These are phyloP conservation scores for Xylaria multiplex DNA, from an alignment of 2,329 filamentous ascomycete species.

Conservation along the genomic window DNA sequence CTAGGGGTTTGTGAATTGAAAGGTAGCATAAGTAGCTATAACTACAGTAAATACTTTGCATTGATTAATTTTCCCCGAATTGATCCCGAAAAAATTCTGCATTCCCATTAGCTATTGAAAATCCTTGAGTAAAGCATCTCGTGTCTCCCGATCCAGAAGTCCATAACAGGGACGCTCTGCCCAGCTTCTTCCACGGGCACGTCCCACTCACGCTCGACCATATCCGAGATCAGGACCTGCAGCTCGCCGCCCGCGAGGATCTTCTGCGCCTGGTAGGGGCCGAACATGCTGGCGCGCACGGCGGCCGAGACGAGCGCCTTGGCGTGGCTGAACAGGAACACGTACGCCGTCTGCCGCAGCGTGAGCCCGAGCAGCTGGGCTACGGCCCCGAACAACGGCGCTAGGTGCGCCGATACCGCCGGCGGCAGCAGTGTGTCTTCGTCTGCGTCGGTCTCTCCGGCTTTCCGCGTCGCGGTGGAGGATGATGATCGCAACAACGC, in stretches of 20 bases:
- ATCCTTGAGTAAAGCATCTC: constrained; percentile 86
- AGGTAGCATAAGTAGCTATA: not conserved
- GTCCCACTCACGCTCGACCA: constrained; percentile 69
- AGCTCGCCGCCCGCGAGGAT: constrained; percentile 71
- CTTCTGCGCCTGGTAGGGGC: constrained; percentile 81
- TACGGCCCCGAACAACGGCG: constrained; percentile 76
- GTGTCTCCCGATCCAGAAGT: constrained; percentile 84
- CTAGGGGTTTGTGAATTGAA: not conserved
- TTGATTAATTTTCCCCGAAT: not conserved
- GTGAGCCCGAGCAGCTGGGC: constrained; percentile 69
- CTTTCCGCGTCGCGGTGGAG: constrained; percentile 27
- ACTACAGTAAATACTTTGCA: not conserved
- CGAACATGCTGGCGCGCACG: constrained; percentile 80
- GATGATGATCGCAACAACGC: constrained; percentile 30
- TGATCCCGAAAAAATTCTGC: not conserved
- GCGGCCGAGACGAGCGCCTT: constrained; percentile 81
- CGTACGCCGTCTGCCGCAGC: constrained; percentile 72
- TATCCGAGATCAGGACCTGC: constrained; percentile 64
- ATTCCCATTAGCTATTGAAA: constrained; percentile 74
- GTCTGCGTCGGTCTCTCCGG: not conserved
- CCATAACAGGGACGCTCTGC: constrained; percentile 80
- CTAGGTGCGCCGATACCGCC: constrained; percentile 70
- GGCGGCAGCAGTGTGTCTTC: constrained; percentile 53
- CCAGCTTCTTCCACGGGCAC: constrained; percentile 72
- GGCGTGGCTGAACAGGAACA: constrained; percentile 80